Evolutionary conservation across 192 early-diverging fungal genomes (phyloP).

Genomic region (Backusella circina): DNA sequence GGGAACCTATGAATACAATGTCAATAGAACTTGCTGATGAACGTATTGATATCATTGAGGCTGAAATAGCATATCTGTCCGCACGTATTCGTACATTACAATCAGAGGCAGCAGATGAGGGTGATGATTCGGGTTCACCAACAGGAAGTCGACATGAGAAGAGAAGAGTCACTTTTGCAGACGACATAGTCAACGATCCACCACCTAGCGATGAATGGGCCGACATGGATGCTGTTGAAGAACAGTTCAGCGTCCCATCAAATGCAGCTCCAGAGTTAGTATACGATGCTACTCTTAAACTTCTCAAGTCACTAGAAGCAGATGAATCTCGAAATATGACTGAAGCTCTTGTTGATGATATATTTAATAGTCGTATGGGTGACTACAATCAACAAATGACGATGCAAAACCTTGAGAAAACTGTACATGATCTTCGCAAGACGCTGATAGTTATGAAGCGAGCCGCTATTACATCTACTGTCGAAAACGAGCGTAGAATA

Average conservation of each 20-base stretch:
- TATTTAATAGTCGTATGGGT: conserved; percentile 44
- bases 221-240: conserved; percentile 34
- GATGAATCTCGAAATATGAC: conserved; percentile 45
- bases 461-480: conserved; percentile 43
- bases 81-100: conserved; percentile 52
- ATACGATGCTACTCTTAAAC: conserved; percentile 44
- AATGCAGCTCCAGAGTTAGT: conserved; percentile 45
- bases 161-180: conserved; percentile 32
- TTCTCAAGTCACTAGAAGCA: conserved; percentile 47
- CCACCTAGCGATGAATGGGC: conserved; percentile 27
- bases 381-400: conserved; percentile 48
- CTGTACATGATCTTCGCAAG: conserved; percentile 48
- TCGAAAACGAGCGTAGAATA: conserved; percentile 31
- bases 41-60: conserved; percentile 50
- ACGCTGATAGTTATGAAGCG: conserved; percentile 56
- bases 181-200: conserved; percentile 28
- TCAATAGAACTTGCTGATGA: conserved; percentile 54
- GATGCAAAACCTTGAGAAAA: conserved; percentile 48
- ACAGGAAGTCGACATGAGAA: conserved; percentile 16
- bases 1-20: conserved; percentile 20
- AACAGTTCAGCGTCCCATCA: conserved; percentile 33
- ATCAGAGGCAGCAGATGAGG: conserved; percentile 40
- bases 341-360: conserved; percentile 59
- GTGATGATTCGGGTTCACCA: not conserved
- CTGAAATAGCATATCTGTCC: conserved; percentile 54